phyloP scores from a whole-genome alignment of 177 flowering plant genomes.

The Tripterygium wilfordii region DNA sequence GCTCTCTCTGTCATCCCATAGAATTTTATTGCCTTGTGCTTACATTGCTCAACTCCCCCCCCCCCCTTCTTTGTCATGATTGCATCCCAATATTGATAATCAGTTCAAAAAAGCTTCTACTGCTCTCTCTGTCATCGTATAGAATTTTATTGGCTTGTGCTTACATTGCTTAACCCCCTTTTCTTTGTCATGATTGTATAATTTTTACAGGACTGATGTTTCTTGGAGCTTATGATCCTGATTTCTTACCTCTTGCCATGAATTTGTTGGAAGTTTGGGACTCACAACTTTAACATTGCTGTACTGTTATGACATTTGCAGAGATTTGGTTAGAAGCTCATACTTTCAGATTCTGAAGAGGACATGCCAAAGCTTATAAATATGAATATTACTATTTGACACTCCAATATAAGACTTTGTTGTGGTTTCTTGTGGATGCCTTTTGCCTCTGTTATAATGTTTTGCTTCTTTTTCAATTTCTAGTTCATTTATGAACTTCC shows the following conservation, averaged over 20 bases:
- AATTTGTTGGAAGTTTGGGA: slow-evolving; percentile 89
- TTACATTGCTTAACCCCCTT: slow-evolving; percentile 31
- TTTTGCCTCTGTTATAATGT: slow-evolving; percentile 9
- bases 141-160: slow-evolving; percentile 5
- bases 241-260: slow-evolving; percentile 82
- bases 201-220: slow-evolving; percentile 79
- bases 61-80: no score
- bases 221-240: slow-evolving; percentile 82
- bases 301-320: slow-evolving; percentile 94
- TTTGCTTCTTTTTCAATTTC: slow-evolving; percentile 13
- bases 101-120: no score
- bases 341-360: slow-evolving; percentile 11
- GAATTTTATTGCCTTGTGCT: no score
- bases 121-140: no score
- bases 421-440: slow-evolving; percentile 14
- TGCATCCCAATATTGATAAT: no score
- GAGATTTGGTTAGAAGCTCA: slow-evolving; percentile 32
- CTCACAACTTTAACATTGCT: slow-evolving; percentile 90
- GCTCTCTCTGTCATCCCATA: no score
- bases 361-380: slow-evolving; percentile 5
- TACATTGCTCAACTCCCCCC: no score
- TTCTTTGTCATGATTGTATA: slow-evolving; percentile 35
- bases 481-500: slow-evolving; percentile 7
- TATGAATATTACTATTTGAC: background rate
- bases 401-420: slow-evolving; percentile 14